Conservation (phyloP, 2,329 filamentous ascomycete species). For the Xylariales sp. region DNA sequence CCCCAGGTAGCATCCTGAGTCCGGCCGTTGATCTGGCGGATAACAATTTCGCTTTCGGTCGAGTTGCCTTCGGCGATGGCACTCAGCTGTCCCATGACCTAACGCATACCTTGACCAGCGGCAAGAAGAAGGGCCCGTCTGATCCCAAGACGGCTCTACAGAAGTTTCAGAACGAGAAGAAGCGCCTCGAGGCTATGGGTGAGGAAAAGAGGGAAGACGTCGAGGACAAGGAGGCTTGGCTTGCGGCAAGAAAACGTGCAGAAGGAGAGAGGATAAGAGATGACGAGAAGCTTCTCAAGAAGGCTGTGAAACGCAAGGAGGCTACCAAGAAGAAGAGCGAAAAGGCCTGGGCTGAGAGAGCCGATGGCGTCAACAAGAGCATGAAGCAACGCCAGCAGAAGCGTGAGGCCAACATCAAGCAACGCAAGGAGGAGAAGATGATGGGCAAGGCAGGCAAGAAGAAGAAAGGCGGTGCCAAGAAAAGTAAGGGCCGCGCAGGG, state of each 20-base stretch:
- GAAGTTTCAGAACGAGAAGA: constrained; percentile 80
- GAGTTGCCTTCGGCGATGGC: constrained; percentile 86
- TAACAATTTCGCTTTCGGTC: constrained; percentile 82
- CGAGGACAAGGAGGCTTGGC: constrained; percentile 90
- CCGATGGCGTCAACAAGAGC: constrained; percentile 67
- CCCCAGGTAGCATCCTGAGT: constrained; percentile 53
- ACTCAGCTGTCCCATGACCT: constrained; percentile 71
- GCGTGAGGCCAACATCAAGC: constrained; percentile 71
- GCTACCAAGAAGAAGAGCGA: constrained; percentile 86
- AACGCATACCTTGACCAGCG: constrained; percentile 55
- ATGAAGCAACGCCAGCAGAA: constrained; percentile 79
- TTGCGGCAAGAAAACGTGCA: constrained; percentile 81
- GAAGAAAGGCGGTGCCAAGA: constrained; percentile 27
- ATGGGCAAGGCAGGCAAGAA: constrained; percentile 55
- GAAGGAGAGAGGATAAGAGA: constrained; percentile 87
- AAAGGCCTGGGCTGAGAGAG: constrained; percentile 75
- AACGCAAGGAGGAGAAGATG: constrained; percentile 69
- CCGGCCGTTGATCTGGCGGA: constrained; percentile 48
- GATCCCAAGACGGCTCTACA: constrained; percentile 84
- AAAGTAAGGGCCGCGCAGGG: constrained; percentile 49
- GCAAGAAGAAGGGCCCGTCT: constrained; percentile 75
- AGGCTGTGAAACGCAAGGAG: constrained; percentile 91
- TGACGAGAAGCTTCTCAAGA: constrained; percentile 83
- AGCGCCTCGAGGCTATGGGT: constrained; percentile 70
- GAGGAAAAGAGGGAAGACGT: constrained; percentile 79